These are phyloP conservation scores for Trichoderma hamatum DNA, from an alignment of 2,329 filamentous ascomycete genomes.

Conservation along the genomic window DNA sequence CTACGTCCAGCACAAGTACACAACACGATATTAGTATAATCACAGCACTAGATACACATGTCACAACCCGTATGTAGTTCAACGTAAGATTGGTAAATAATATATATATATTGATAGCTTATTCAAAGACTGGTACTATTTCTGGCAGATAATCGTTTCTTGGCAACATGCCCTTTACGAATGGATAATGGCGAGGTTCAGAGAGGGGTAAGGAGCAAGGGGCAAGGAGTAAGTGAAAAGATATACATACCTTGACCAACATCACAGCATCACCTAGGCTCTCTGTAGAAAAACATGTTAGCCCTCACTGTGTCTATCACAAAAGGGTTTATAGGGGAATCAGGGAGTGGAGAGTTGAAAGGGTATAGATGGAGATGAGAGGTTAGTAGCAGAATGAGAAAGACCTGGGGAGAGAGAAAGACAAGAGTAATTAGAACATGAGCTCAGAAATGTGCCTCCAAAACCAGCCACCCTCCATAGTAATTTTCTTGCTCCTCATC, in stretches of 20 bases:
- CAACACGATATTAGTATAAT: not conserved
- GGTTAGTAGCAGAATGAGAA: conserved; percentile 9
- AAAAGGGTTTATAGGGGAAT: conserved; percentile 21
- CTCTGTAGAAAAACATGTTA: conserved; percentile 31
- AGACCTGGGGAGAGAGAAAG: conserved; percentile 6
- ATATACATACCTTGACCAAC: conserved; percentile 35
- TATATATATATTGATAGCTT: not conserved
- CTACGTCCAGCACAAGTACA: not conserved
- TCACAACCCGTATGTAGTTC: not conserved
- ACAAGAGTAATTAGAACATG: conserved; percentile 18
- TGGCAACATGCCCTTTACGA: not conserved
- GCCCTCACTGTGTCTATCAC: conserved; percentile 34
- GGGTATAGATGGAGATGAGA: not conserved
- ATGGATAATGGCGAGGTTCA: not conserved
- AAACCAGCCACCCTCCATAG: not conserved
- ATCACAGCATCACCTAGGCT: conserved; percentile 27
- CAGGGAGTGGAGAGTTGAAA: not conserved
- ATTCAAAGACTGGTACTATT: not conserved
- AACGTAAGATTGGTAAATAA: not conserved
- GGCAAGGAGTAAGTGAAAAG: not conserved
- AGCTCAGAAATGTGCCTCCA: not conserved
- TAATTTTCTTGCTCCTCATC: not conserved
- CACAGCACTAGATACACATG: not conserved
- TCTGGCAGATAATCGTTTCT: not conserved
- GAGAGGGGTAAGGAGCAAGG: conserved; percentile 12